Conservation (phyloP, 345 rosid genomes). For the Acer yangbiense region DNA sequence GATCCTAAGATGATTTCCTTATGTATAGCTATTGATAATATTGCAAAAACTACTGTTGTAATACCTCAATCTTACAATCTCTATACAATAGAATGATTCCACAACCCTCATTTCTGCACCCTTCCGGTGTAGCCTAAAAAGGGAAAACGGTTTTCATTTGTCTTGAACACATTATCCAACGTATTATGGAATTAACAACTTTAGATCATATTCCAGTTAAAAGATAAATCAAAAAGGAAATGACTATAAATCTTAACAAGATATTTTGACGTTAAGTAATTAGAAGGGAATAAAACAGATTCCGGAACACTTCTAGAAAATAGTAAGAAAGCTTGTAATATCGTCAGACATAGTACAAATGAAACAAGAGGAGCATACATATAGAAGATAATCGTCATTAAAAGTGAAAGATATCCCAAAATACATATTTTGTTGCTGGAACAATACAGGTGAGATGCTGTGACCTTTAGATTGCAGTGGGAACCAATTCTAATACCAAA, state of each 20-base stretch:
- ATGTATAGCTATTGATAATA: background rate
- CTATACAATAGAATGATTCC: background rate
- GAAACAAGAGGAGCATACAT: background rate
- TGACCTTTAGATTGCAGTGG: constrained; percentile 8
- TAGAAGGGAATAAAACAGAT: too few relatives aligned
- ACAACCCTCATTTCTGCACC: background rate
- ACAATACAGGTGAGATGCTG: background rate
- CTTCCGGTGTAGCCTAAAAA: background rate
- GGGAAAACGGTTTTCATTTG: background rate
- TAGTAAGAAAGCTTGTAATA: background rate
- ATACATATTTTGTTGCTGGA: background rate
- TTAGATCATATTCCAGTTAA: background rate
- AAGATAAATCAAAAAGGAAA: background rate
- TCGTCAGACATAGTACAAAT: background rate
- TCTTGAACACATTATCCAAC: background rate
- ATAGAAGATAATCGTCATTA: background rate
- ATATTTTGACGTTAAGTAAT: background rate
- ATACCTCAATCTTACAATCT: background rate
- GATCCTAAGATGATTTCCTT: background rate
- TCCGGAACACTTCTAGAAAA: background rate
- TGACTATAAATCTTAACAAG: background rate
- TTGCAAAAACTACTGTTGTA: background rate
- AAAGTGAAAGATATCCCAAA: background rate
- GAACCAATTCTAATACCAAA: constrained; percentile 1
- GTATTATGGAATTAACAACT: background rate